These are phyloP conservation scores for Ogataea pilisensis DNA, from an alignment of 805 yeast genomes.

Conservation along the genomic window DNA sequence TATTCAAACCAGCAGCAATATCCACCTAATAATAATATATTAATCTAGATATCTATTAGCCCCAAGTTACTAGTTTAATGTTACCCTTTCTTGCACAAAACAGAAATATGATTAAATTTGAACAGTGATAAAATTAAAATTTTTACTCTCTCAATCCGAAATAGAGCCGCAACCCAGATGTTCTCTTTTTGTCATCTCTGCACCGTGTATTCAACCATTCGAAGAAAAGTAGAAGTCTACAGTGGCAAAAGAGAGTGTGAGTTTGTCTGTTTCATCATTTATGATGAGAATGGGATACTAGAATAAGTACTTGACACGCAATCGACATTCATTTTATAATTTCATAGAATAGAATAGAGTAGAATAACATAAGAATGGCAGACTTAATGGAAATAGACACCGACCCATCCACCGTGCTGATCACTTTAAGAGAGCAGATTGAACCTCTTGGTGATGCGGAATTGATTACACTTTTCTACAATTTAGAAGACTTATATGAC, in stretches of 20 bases:
- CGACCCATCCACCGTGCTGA: constrained; percentile 47
- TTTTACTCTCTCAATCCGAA: neutral
- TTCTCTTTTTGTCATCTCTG: neutral
- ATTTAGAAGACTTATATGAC: constrained; percentile 81
- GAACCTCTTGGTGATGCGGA: constrained; percentile 44
- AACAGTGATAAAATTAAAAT: neutral
- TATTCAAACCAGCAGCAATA: neutral
- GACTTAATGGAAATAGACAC: constrained; percentile 20
- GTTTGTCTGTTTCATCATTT: too few relatives aligned
- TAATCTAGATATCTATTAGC: neutral
- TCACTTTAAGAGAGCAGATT: constrained; percentile 60
- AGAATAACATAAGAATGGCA: too few relatives aligned
- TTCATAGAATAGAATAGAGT: too few relatives aligned
- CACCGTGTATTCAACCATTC: neutral
- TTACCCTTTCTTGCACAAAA: too few relatives aligned
- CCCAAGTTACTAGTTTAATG: too few relatives aligned
- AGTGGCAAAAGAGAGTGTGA: constrained; percentile 3
- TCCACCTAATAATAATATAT: neutral
- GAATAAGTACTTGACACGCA: too few relatives aligned
- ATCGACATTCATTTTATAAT: too few relatives aligned
- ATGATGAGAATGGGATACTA: too few relatives aligned
- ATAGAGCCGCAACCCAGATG: neutral
- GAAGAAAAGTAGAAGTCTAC: too few relatives aligned
- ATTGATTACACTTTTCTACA: constrained; percentile 55
- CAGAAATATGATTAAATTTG: too few relatives aligned